phyloP scores from a whole-genome alignment of 2,329 filamentous ascomycete genomes.

The Pseudogymnoascus sp. region DNA sequence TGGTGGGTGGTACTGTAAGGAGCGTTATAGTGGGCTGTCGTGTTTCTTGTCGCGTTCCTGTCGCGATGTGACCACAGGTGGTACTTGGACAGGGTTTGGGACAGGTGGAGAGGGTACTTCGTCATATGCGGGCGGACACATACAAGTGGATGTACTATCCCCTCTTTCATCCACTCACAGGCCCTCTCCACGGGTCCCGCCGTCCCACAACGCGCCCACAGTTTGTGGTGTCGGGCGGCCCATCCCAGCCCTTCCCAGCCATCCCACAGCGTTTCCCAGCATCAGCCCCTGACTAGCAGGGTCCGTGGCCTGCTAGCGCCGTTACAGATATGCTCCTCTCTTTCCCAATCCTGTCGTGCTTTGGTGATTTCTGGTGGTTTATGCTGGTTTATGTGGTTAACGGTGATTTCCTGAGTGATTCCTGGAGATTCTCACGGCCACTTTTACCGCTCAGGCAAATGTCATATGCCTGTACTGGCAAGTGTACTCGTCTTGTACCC shows the following conservation, averaged over 20 bases:
- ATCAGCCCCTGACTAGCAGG: slow-evolving; percentile 5
- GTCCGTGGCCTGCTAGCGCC: background rate
- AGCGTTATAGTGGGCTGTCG: background rate
- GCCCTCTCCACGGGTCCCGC: background rate
- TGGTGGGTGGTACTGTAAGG: background rate
- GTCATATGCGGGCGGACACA: background rate
- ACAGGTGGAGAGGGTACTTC: background rate
- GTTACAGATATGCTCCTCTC: slow-evolving; percentile 4
- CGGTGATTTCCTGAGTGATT: background rate
- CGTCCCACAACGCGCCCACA: background rate
- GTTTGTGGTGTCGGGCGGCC: background rate
- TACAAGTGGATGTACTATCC: background rate
- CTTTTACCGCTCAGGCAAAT: slow-evolving; percentile 3
- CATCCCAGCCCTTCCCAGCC: background rate
- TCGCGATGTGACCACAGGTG: background rate
- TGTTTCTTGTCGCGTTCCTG: background rate
- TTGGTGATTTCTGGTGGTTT: background rate
- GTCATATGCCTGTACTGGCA: background rate
- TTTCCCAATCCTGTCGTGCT: slow-evolving; percentile 2
- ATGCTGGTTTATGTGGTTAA: background rate
- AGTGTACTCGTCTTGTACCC: background rate
- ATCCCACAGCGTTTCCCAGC: background rate
- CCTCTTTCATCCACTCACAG: background rate
- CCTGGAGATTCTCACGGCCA: background rate
- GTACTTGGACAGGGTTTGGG: background rate